phyloP scores from a whole-genome alignment of 345 rosid species.

The Populus simonii region DNA sequence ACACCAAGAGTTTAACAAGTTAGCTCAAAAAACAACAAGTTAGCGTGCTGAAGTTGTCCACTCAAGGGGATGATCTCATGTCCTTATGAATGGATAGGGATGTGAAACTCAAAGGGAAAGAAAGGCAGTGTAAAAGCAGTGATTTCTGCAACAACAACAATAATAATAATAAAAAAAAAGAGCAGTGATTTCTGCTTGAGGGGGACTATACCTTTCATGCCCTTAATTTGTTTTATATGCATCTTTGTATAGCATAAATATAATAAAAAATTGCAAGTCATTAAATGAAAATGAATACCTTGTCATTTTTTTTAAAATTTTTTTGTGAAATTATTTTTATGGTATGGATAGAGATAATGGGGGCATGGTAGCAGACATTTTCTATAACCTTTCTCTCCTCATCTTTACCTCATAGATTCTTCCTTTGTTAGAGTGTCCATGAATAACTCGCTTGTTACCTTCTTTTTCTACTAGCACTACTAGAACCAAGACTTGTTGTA shows the following conservation, averaged over 20 bases:
- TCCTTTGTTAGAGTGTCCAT: conserved; percentile 26
- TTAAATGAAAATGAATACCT: neutral
- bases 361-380: conserved; percentile 44
- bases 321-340: neutral
- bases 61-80: conserved; percentile 12
- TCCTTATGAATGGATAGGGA: conserved; percentile 24
- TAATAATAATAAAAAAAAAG: neutral
- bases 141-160: neutral
- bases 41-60: conserved; percentile 40
- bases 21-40: neutral
- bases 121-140: conserved; percentile 15
- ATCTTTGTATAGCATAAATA: neutral
- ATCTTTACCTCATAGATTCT: conserved; percentile 42
- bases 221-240: conserved; percentile 10
- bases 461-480: conserved; percentile 15
- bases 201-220: conserved; percentile 23
- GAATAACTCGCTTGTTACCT: conserved; percentile 22
- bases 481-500: neutral
- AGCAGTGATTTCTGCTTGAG: conserved; percentile 15
- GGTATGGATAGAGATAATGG: conserved; percentile 47
- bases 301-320: neutral
- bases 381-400: conserved; percentile 45
- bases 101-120: conserved; percentile 15
- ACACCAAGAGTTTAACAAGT: conserved; percentile 21
- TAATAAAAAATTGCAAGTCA: neutral